Evolutionary conservation across 768 basidiomycete genomes (phyloP).

Genomic region (Tephrocybe rancida): DNA sequence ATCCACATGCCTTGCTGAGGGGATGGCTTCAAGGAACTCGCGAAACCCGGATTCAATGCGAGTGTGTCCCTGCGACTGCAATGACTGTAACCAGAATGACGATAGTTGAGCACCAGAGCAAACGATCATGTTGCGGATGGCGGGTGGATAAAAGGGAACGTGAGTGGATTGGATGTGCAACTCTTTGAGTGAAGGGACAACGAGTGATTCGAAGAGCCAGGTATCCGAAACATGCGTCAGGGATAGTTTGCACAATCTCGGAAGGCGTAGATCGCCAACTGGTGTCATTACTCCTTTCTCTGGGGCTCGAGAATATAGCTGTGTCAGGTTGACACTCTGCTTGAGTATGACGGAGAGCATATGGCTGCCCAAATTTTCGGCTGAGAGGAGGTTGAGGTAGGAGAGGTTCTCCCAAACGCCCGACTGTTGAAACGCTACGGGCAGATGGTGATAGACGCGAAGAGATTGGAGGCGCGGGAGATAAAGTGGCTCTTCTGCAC

Average conservation of each 20-base stretch:
- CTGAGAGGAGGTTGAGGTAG: constrained; percentile 1
- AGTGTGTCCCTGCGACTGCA: neutral
- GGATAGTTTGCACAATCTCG: constrained; percentile 1
- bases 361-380: neutral
- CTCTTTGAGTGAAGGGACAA: constrained; percentile 7
- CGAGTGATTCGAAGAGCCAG: constrained; percentile 5
- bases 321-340: neutral
- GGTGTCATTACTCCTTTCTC: neutral
- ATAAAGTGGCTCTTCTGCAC: neutral
- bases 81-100: constrained; percentile 3
- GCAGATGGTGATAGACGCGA: neutral
- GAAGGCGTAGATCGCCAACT: neutral
- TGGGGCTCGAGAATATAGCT: neutral
- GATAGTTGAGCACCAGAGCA: neutral
- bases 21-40: neutral
- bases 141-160: neutral
- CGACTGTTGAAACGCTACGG: neutral
- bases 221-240: constrained; percentile 2
- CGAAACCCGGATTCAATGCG: neutral
- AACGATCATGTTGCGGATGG: constrained; percentile 1
- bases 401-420: constrained; percentile 8
- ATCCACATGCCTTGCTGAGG: neutral
- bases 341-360: constrained; percentile 1
- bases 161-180: constrained; percentile 1
- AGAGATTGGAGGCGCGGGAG: constrained; percentile 3